These are phyloP conservation scores for Thamnidium elegans DNA, from an alignment of 192 early-diverging fungal species.

Conservation along the genomic window DNA sequence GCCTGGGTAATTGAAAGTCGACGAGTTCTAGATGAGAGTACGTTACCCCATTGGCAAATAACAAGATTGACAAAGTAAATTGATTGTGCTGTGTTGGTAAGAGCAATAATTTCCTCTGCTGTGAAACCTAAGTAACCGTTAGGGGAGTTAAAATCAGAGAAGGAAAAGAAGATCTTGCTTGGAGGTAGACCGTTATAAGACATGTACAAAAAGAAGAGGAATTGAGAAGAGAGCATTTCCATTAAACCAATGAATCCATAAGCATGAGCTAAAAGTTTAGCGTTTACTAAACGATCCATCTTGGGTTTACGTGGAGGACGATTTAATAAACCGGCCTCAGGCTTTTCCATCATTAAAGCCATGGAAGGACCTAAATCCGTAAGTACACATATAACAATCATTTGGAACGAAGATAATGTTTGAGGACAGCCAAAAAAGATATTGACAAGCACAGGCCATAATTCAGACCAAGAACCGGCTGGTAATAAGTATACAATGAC, in stretches of 20 bases:
- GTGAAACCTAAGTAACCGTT: constrained; percentile 39
- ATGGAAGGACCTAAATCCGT: constrained; percentile 64
- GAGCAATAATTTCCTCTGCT: constrained; percentile 42
- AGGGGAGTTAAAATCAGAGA: constrained; percentile 33
- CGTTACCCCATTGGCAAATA: constrained; percentile 59
- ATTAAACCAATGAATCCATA: constrained; percentile 78
- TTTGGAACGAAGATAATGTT: constrained; percentile 75
- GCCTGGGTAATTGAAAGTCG: constrained; percentile 56
- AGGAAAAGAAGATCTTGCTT: constrained; percentile 48
- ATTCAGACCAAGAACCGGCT: constrained; percentile 71
- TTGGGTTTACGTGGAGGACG: constrained; percentile 68
- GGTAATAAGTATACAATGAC: constrained; percentile 82
- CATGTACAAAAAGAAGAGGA: constrained; percentile 73
- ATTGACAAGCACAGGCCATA: constrained; percentile 73
- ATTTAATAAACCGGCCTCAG: constrained; percentile 72
- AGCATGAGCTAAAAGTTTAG: constrained; percentile 64
- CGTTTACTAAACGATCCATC: constrained; percentile 64
- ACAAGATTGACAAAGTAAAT: constrained; percentile 63
- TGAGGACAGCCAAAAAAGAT: constrained; percentile 79
- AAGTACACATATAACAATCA: constrained; percentile 70
- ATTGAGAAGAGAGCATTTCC: constrained; percentile 61
- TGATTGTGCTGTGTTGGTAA: constrained; percentile 51
- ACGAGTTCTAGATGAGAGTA: constrained; percentile 54
- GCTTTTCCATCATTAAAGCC: constrained; percentile 71
- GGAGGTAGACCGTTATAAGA: constrained; percentile 43